These are phyloP conservation scores for Chalciporus piperatus DNA, from an alignment of 768 basidiomycete genomes.

Conservation along the genomic window DNA sequence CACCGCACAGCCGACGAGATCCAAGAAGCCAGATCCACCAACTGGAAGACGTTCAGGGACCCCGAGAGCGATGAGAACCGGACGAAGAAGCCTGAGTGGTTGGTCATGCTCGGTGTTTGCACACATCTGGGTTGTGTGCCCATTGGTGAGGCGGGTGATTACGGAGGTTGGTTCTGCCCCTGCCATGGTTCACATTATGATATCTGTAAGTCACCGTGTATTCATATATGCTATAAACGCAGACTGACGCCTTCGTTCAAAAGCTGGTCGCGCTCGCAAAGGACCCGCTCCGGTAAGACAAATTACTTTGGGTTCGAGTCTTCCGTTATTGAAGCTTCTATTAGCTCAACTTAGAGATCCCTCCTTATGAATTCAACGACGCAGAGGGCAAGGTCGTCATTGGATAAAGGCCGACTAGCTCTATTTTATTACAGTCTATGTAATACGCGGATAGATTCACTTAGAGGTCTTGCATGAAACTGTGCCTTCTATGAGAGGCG, in stretches of 20 bases:
- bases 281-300: conserved; percentile 89
- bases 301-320: background rate
- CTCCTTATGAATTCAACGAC: conserved; percentile 84
- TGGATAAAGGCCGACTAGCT: conserved; percentile 48
- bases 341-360: conserved; percentile 92
- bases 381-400: conserved; percentile 83
- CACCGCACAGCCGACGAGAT: conserved; percentile 92
- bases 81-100: conserved; percentile 94
- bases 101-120: conserved; percentile 90
- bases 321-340: conserved; percentile 11
- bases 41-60: conserved; percentile 89
- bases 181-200: conserved; percentile 99
- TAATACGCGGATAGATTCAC: conserved; percentile 19
- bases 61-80: conserved; percentile 88
- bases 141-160: conserved; percentile 96
- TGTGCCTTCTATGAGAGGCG: background rate
- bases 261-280: conserved; percentile 92
- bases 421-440: conserved; percentile 15
- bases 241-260: conserved; percentile 13
- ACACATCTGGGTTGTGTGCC: conserved; percentile 99
- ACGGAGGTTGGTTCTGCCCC: conserved; percentile 99
- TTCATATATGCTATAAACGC: background rate
- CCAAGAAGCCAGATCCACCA: conserved; percentile 79
- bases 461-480: conserved; percentile 20
- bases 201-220: conserved; percentile 63